phyloP scores from a whole-genome alignment of 441 rosid genomes.

The Eutrema salsugineum region DNA sequence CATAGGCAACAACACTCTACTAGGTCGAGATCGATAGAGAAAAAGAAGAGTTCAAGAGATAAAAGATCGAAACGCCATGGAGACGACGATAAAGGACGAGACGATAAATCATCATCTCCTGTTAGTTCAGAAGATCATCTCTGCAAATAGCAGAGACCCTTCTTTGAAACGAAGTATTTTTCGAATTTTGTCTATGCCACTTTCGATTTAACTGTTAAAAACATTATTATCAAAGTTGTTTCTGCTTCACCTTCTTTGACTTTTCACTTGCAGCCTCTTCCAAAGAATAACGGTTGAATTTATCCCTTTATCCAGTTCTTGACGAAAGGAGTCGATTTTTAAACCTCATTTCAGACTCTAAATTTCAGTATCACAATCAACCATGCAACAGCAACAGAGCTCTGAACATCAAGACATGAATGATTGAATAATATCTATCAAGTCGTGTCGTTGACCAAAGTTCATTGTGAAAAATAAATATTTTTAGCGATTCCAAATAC shows the following conservation, averaged over 20 bases:
- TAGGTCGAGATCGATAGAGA: conserved; percentile 58
- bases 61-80: conserved; percentile 53
- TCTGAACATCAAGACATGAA: too few relatives aligned
- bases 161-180: not conserved
- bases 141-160: not conserved
- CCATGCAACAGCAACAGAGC: too few relatives aligned
- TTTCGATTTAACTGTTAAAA: not conserved
- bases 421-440: too few relatives aligned
- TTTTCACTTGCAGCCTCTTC: not conserved
- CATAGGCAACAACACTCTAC: conserved; percentile 47
- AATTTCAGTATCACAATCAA: too few relatives aligned
- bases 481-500: too few relatives aligned
- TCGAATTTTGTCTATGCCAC: not conserved
- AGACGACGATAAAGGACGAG: conserved; percentile 35
- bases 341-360: too few relatives aligned
- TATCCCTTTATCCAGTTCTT: too few relatives aligned
- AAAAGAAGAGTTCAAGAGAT: conserved; percentile 38
- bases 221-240: not conserved
- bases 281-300: not conserved
- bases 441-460: too few relatives aligned
- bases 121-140: conserved; percentile 39
- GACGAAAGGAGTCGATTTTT: too few relatives aligned
- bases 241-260: not conserved
- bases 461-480: too few relatives aligned
- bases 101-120: conserved; percentile 43